Percentiles rank a stretch among this genome's conserved stretches.
Conservation (phyloP, 208 protist genomes). For the Leishmania tarentolae region DNA sequence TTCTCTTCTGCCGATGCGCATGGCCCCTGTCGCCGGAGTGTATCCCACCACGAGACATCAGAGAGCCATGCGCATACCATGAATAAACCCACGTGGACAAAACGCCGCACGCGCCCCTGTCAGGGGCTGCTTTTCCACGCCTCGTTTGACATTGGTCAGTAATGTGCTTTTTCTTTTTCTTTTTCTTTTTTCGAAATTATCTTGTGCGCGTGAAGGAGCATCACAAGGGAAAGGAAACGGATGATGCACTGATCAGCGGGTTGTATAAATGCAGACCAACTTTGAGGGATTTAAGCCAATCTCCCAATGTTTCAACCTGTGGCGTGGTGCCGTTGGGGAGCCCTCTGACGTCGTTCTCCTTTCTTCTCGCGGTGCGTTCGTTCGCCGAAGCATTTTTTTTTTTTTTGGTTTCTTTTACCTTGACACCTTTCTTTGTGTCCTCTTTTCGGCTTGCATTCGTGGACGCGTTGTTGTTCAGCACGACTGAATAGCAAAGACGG, state of each 20-base stretch:
- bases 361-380: neutral
- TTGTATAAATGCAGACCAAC: neutral
- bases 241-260: neutral
- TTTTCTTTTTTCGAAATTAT: no score
- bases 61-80: neutral
- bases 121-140: neutral
- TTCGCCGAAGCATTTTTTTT: neutral
- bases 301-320: neutral
- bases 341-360: neutral
- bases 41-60: neutral
- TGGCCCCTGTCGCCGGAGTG: neutral
- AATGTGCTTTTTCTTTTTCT: neutral
- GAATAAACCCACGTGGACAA: neutral
- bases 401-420: neutral
- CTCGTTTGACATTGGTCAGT: neutral
- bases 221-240: neutral
- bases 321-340: neutral
- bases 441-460: neutral
- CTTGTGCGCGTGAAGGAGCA: neutral
- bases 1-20: neutral
- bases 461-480: neutral
- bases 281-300: neutral
- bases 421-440: neutral
- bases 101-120: neutral
- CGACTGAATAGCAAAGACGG: neutral